Percentiles rank a stretch among this genome's conserved stretches.
phyloP scores from a whole-genome alignment of 495 filamentous ascomycete genomes.

The Penicillium tannophilum region DNA sequence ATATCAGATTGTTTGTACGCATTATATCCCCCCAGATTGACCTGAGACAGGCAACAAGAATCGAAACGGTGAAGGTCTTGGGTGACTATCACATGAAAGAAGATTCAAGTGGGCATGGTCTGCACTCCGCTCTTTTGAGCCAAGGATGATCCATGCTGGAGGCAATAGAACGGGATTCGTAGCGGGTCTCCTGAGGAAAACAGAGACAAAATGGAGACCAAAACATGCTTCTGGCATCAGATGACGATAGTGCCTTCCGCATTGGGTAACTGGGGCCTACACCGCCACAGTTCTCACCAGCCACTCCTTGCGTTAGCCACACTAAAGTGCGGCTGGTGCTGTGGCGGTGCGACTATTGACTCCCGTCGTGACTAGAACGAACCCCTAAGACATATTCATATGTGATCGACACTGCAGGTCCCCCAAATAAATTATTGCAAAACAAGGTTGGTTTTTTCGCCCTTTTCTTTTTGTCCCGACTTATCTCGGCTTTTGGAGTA shows the following conservation, averaged over 20 bases:
- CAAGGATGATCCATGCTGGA: constrained; percentile 17
- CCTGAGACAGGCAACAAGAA: constrained; percentile 9
- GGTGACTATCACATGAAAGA: constrained; percentile 15
- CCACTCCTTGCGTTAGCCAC: constrained; percentile 34
- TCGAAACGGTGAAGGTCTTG: background rate
- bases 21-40: background rate
- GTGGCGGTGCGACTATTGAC: constrained; percentile 29
- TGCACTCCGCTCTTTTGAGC: constrained; percentile 10
- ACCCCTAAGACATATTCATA: background rate
- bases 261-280: constrained; percentile 19
- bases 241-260: constrained; percentile 9
- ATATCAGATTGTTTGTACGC: constrained; percentile 13
- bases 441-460: background rate
- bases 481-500: background rate
- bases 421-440: background rate
- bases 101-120: constrained; percentile 1
- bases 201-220: background rate
- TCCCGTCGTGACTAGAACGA: background rate
- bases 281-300: constrained; percentile 29
- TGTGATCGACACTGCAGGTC: constrained; percentile 11
- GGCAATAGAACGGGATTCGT: background rate
- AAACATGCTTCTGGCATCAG: background rate
- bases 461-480: background rate
- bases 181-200: background rate
- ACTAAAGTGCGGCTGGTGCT: constrained; percentile 18